Evolutionary conservation across 148 eudicot species (phyloP).

Genomic region (Suaeda aralocaspica): DNA sequence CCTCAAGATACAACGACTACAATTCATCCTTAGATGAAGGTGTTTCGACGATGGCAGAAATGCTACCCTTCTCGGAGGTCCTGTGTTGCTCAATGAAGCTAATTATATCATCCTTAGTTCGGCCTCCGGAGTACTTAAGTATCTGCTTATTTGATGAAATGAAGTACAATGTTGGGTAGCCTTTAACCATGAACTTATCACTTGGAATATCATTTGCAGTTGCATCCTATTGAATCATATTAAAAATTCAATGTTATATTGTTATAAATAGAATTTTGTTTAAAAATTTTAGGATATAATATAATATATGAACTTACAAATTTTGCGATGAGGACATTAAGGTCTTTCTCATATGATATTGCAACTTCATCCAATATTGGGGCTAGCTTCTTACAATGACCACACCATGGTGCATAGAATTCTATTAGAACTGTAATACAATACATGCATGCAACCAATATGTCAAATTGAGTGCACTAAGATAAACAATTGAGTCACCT

Average conservation of each 20-base stretch:
- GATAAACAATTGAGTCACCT: too few relatives aligned
- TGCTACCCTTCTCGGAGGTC: neutral
- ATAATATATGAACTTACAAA: constrained; percentile 33
- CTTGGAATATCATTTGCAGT: constrained; percentile 41
- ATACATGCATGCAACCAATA: neutral
- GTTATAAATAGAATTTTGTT: neutral
- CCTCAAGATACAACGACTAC: too few relatives aligned
- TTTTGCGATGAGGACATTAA: constrained; percentile 41
- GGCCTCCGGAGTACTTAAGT: constrained; percentile 20
- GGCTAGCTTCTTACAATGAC: constrained; percentile 41
- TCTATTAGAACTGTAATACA: constrained; percentile 36
- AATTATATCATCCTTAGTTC: constrained; percentile 32
- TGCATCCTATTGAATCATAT: constrained; percentile 31
- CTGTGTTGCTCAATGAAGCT: constrained; percentile 34
- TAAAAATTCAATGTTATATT: neutral
- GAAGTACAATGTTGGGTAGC: constrained; percentile 39
- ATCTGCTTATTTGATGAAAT: constrained; percentile 24
- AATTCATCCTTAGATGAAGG: neutral
- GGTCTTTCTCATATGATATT: constrained; percentile 30
- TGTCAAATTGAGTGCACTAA: too few relatives aligned
- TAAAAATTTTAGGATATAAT: too few relatives aligned
- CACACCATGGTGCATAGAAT: constrained; percentile 54
- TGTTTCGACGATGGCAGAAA: neutral
- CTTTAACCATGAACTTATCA: constrained; percentile 31
- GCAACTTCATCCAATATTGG: constrained; percentile 42